Conservation (phyloP, 148 eudicot genomes). For the Rhododendron henanense region DNA sequence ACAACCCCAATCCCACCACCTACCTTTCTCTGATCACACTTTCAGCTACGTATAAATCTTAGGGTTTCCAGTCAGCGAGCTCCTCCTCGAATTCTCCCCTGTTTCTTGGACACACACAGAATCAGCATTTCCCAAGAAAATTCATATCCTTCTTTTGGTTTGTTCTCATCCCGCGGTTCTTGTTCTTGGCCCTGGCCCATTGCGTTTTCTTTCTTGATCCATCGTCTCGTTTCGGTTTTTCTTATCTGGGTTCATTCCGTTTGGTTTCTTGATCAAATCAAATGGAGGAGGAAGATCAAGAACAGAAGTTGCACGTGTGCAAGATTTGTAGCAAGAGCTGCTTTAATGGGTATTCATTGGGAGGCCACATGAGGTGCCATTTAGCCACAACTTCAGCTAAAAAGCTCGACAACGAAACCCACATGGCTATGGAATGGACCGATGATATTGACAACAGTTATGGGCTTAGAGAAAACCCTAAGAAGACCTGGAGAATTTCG, state of each 20-base stretch:
- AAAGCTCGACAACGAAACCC: constrained; percentile 1
- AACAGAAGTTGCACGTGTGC: constrained; percentile 28
- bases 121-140: not conserved
- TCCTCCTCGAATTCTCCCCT: too few species aligned
- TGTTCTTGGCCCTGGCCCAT: not conserved
- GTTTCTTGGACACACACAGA: not conserved
- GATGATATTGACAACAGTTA: not conserved
- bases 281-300: constrained; percentile 32
- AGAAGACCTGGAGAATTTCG: constrained; percentile 38
- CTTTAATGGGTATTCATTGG: constrained; percentile 29
- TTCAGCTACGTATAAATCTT: not conserved
- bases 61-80: not conserved
- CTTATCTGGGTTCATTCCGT: constrained; percentile 15
- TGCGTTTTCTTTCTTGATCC: not conserved
- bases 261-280: constrained; percentile 7
- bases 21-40: not conserved
- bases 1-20: not conserved
- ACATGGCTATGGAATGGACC: constrained; percentile 22
- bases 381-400: constrained; percentile 23
- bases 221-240: not conserved
- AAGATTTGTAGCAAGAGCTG: constrained; percentile 38
- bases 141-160: not conserved
- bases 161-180: not conserved
- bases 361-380: constrained; percentile 49
- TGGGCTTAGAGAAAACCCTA: constrained; percentile 36